Conservation (phyloP, 148 eudicot genomes). For the Rhododendron williamsianum region DNA sequence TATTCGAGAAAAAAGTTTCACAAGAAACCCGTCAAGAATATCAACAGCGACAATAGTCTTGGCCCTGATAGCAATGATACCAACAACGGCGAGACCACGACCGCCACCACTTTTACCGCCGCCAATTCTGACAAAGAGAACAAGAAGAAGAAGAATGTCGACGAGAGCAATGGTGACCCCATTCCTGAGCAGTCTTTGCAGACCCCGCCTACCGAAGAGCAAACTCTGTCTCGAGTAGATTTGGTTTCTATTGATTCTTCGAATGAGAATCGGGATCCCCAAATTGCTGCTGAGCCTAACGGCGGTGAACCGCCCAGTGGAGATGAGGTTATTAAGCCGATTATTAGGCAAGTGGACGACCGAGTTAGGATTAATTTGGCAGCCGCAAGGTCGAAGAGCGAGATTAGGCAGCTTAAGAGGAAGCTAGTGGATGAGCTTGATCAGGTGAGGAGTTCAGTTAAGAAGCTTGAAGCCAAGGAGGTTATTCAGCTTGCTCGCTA, state of each 20-base stretch:
- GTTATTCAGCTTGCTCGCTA: slow-evolving; percentile 35
- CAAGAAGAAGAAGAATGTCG: background rate
- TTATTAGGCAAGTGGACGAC: slow-evolving; percentile 49
- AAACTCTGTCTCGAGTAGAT: slow-evolving; percentile 14
- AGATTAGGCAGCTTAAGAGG: slow-evolving; percentile 52
- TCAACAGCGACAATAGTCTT: background rate
- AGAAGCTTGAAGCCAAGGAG: slow-evolving; percentile 65
- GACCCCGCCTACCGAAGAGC: slow-evolving; percentile 16
- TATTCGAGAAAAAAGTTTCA: slow-evolving; percentile 25
- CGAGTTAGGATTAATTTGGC: slow-evolving; percentile 53
- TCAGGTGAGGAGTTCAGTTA: slow-evolving; percentile 58
- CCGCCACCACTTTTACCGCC: background rate
- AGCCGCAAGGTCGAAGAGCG: slow-evolving; percentile 43
- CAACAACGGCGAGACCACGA: background rate
- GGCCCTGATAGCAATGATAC: background rate
- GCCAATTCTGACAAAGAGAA: slow-evolving; percentile 7
- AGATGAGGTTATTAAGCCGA: slow-evolving; percentile 30
- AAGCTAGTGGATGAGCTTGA: slow-evolving; percentile 69
- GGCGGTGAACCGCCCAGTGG: slow-evolving; percentile 22
- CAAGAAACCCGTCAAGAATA: background rate
- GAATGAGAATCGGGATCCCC: slow-evolving; percentile 15
- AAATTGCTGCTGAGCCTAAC: slow-evolving; percentile 13
- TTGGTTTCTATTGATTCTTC: slow-evolving; percentile 25
- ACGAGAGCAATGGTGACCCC: background rate
- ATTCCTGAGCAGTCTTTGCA: slow-evolving; percentile 8